Base-by-base conservation (phyloP, 148 eudicot species). In the Nyssa sinensis region DNA sequence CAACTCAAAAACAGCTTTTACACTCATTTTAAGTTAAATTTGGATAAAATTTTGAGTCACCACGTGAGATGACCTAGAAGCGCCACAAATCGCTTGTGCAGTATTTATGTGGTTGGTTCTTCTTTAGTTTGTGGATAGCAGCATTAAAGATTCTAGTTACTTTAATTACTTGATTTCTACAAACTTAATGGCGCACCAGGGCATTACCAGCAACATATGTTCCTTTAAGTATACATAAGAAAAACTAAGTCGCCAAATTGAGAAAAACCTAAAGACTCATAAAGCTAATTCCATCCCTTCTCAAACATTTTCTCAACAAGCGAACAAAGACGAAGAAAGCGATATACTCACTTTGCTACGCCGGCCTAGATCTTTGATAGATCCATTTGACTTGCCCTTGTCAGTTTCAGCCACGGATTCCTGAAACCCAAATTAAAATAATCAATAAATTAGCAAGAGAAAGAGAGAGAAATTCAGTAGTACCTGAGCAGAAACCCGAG, bases 301-400 rank as follows among this genome's bases (percentile, higher is more conserved):
- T 49, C 16, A 17, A 49, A 55, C 59, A 55, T 21, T 19, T 17
- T 55, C 59, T 55, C 59, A 55, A 8, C 24, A 17, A 55, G 23
- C 59, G 21, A 55, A 55, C 37, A 44, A 39, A 34, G 14, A 51
- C 24, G 1, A 3, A 69, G 31, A 32, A 10, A 28, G 32, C 25
- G 12, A 12, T 44, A 13, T 9, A 71, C 80, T 81, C 39, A 89
- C 96, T 82, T 91, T 91, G 78, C 96, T 86, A 29, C 89, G 91
- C 13, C 96, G 88, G 32, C 96, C 96, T 68, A 91, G 87, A 87
- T 89, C 88, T 74, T 74, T 82, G 30, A 85, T 34, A 21, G 81
- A 71, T 74, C 84, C 82, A 75, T 34, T 66, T 6, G 74, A 53
- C 29, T 69, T 76, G 28, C 72, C 83, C 51, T 53, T 67, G 49